Conservation (phyloP, 2,329 filamentous ascomycete genomes). For the Ceratocystis cacaofunesta region DNA sequence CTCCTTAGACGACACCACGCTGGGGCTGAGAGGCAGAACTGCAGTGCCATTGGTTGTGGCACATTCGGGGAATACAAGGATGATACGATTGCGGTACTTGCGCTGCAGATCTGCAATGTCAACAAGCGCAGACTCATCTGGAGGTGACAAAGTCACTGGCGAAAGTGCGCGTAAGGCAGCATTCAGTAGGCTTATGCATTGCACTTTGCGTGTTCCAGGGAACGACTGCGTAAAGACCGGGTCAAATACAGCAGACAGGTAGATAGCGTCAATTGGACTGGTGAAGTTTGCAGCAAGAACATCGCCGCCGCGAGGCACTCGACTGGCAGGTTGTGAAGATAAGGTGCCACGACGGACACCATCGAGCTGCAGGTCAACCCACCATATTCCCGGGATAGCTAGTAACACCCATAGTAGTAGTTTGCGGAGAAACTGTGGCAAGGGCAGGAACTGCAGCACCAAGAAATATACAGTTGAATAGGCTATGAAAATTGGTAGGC, state of each 20-base stretch:
- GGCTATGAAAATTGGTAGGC: constrained; percentile 61
- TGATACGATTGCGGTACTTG: constrained; percentile 55
- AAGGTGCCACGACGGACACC: constrained; percentile 86
- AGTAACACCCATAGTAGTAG: constrained; percentile 76
- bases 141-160: constrained; percentile 35
- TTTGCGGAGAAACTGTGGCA: constrained; percentile 53
- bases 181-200: constrained; percentile 58
- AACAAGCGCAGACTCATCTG: constrained; percentile 36
- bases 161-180: constrained; percentile 62
- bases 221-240: constrained; percentile 84
- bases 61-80: constrained; percentile 86
- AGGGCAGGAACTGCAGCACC: constrained; percentile 66
- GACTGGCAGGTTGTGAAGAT: constrained; percentile 53
- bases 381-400: constrained; percentile 85
- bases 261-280: constrained; percentile 82
- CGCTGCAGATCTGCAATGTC: constrained; percentile 48
- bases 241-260: constrained; percentile 90
- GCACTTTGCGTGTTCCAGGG: constrained; percentile 57
- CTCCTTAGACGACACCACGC: constrained; percentile 51
- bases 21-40: constrained; percentile 69
- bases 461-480: constrained; percentile 59
- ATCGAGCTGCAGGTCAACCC: constrained; percentile 96
- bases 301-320: constrained; percentile 63
- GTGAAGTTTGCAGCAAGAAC: constrained; percentile 86
- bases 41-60: constrained; percentile 88